Evolutionary conservation across 371 early-diverging fungal species (phyloP), one percentile per base, ranked within the genome.

Genomic region (Dichotomocladium elegans): DNA sequence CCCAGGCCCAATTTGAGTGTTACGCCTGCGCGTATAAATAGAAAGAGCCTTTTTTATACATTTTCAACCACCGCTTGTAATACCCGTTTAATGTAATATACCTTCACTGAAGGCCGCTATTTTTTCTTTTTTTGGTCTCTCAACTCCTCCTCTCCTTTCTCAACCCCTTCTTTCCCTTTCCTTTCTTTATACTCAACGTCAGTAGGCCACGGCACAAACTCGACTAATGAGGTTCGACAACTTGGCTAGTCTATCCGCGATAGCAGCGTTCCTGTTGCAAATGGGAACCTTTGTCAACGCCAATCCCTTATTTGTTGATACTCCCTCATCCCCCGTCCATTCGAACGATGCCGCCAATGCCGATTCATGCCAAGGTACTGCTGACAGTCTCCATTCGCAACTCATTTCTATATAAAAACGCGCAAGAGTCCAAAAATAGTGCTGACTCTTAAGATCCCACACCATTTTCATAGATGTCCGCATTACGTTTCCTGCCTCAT

Each of bases 191-290:
- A 15, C 14, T 47, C 40, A 19, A n/a, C 26, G 11, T 19, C 35
- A 19, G 25, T 34, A 28, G 46, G 60, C 30, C 8, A n/a, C n/a
- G n/a, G n/a, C n/a, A n/a, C n/a, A n/a, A n/a, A n/a, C n/a, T n/a
- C n/a, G n/a, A 34, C 3, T 19, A n/a, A 71, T 72, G 73, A 72
- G 64, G 59, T 45, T 69, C 49, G 46, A 57, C 35, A 56, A 53
- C 40, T 56, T 69, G 51, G 64, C 63, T 42, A 59, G 58, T 45
- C 28, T 54, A 12, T 14, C 54, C 15, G 46, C 47, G 25, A 54
- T 37, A 8, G 54, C 54, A 19, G 54, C 54, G 17, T 15, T 46
- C 8, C 28, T 54, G 12, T 40, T 54, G 27, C 54, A 54, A 17
- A 33, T 46, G 17, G 54, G 54, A 35, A 54, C 15, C 22, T 54